Evolutionary conservation across 768 basidiomycete species (phyloP).

Genomic region (Panellus pusillus): DNA sequence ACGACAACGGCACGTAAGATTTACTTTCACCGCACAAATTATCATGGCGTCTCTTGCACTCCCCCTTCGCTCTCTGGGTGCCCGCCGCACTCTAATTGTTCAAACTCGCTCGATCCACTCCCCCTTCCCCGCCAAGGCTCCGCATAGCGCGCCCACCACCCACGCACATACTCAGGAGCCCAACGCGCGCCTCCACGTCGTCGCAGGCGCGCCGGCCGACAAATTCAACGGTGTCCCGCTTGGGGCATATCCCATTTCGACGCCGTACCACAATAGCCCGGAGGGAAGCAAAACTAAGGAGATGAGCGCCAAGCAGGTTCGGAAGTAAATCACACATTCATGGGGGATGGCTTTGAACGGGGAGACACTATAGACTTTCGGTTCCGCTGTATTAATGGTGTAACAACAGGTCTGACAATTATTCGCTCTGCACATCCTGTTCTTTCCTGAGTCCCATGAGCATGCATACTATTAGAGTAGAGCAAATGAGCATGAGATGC

Average conservation of each 20-base stretch:
- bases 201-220: slow-evolving; percentile 8
- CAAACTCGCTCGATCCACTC: slow-evolving; percentile 15
- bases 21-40: background rate
- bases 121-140: slow-evolving; percentile 14
- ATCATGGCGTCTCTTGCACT: background rate
- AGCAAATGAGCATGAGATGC: no score
- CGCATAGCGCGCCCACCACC: background rate
- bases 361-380: background rate
- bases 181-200: slow-evolving; percentile 9
- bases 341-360: no score
- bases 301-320: background rate
- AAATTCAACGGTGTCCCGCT: slow-evolving; percentile 20
- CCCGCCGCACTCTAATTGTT: slow-evolving; percentile 4
- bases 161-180: background rate
- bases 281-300: background rate
- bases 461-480: background rate
- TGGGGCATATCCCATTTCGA: slow-evolving; percentile 17
- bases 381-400: slow-evolving; percentile 7
- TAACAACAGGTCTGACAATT: background rate
- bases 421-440: no score
- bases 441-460: no score
- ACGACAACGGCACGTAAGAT: background rate
- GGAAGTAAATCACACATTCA: background rate
- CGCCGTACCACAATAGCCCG: slow-evolving; percentile 3
- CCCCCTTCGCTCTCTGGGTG: slow-evolving; percentile 15